These are phyloP conservation scores for Cystobasidiaceae sp. DNA, from an alignment of 1,284 basidiomycete genomes.

Conservation along the genomic window DNA sequence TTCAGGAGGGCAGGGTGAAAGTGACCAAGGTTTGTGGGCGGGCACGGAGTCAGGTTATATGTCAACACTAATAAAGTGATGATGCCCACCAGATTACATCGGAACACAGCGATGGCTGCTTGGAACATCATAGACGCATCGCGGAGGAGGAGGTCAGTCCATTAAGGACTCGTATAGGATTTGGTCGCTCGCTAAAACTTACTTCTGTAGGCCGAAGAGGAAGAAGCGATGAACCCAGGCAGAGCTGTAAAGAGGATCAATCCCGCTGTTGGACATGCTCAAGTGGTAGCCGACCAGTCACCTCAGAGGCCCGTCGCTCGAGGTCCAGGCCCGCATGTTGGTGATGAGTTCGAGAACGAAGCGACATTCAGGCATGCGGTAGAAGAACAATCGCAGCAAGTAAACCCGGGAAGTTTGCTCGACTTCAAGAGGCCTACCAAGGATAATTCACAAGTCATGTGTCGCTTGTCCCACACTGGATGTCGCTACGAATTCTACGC, in stretches of 20 bases:
- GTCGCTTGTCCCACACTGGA: slow-evolving; percentile 11
- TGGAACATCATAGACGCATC: slow-evolving; percentile 7
- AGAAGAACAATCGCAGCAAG: not conserved
- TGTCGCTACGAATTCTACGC: slow-evolving; percentile 29
- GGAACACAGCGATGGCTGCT: slow-evolving; percentile 20
- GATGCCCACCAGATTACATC: not conserved
- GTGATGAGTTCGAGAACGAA: slow-evolving; percentile 10
- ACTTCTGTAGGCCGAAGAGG: slow-evolving; percentile 9
- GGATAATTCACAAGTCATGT: not conserved
- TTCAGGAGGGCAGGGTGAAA: slow-evolving; percentile 7
- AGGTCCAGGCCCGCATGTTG: slow-evolving; percentile 6
- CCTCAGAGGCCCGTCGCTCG: not conserved
- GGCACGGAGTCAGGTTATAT: not conserved
- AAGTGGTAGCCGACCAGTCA: not conserved
- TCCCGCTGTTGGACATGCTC: not conserved
- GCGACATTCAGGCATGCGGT: not conserved
- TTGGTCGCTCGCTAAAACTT: not conserved
- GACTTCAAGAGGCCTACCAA: not conserved
- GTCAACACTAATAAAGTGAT: not conserved
- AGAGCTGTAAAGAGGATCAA: not conserved
- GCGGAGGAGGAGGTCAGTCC: slow-evolving; percentile 4
- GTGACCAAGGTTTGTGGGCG: not conserved
- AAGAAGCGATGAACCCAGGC: slow-evolving; percentile 1
- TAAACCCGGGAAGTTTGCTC: slow-evolving; percentile 19
- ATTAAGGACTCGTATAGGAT: not conserved